A percentile compares a stretch with the other conserved stretches of the same genome.
Conservation (phyloP, 495 filamentous ascomycete genomes). For the Podospora tetraspora region DNA sequence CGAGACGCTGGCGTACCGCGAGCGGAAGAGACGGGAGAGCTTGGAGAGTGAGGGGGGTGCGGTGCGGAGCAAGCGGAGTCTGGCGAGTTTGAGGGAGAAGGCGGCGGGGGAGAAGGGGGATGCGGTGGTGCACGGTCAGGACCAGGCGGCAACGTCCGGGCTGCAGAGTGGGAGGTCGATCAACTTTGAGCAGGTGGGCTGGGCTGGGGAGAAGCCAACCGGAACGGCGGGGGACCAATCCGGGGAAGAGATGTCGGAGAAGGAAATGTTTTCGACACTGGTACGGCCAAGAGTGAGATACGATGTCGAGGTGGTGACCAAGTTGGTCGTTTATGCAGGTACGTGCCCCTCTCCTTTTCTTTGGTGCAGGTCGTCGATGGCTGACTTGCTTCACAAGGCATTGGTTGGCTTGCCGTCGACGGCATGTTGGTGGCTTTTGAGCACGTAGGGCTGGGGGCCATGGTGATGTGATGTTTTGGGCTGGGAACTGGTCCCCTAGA, state of each 20-base stretch:
- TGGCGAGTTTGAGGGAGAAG: slow-evolving; percentile 17
- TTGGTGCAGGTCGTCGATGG: slow-evolving; percentile 3
- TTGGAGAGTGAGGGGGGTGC: slow-evolving; percentile 31
- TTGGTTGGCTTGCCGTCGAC: slow-evolving; percentile 69
- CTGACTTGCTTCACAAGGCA: slow-evolving; percentile 45
- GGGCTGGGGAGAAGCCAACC: slow-evolving; percentile 34
- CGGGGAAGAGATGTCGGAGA: slow-evolving; percentile 55
- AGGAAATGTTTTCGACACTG: slow-evolving; percentile 77
- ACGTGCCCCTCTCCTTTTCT: slow-evolving; percentile 5
- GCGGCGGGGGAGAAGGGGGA: slow-evolving; percentile 19
- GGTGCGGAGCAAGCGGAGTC: slow-evolving; percentile 26
- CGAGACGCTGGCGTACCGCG: slow-evolving; percentile 88
- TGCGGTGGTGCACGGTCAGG: slow-evolving; percentile 7
- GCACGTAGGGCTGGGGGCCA: slow-evolving; percentile 53
- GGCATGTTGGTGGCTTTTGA: slow-evolving; percentile 62
- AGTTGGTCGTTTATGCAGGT: slow-evolving; percentile 93
- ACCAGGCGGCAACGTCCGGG: slow-evolving; percentile 23
- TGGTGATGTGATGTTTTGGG: slow-evolving; percentile 7
- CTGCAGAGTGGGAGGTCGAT: slow-evolving; percentile 39
- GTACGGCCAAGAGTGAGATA: slow-evolving; percentile 87
- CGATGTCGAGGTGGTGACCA: slow-evolving; percentile 95
- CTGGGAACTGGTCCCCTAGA: background rate
- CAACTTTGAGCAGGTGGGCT: slow-evolving; percentile 64
- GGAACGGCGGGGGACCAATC: slow-evolving; percentile 28
- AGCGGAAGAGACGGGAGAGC: slow-evolving; percentile 74